Evolutionary conservation across 2,329 filamentous ascomycete genomes (phyloP).

Genomic region (Tolypocladium inflatum): DNA sequence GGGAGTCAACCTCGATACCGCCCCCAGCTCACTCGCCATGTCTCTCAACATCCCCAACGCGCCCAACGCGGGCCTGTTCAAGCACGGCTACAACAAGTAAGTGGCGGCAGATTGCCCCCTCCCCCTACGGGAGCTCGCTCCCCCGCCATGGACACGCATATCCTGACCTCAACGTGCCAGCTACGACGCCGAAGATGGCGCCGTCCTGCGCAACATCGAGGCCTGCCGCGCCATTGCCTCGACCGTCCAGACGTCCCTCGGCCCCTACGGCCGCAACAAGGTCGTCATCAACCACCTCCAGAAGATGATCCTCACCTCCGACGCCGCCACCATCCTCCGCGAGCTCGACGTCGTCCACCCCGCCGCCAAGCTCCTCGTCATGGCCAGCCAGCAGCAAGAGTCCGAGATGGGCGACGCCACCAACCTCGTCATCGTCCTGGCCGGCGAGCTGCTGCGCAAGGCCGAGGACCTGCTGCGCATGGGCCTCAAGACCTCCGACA

Average conservation of each 20-base stretch:
- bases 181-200: conserved; percentile 98
- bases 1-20: conserved; percentile 2
- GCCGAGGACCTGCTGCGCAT: conserved; percentile 93
- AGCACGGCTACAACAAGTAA: conserved; percentile 92
- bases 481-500: conserved; percentile 97
- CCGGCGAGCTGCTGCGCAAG: conserved; percentile 91
- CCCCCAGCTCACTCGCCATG: conserved; percentile 42
- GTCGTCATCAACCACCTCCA: conserved; percentile 99
- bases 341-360: conserved; percentile 98
- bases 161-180: conserved; percentile 36
- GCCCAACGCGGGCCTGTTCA: conserved; percentile 89
- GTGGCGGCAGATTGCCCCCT: conserved; percentile 20
- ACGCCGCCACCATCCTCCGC: conserved; percentile 92
- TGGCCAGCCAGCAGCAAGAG: conserved; percentile 98
- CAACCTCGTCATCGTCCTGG: conserved; percentile 92
- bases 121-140: conserved; percentile 9
- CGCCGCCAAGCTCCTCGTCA: conserved; percentile 92
- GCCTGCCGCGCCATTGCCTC: conserved; percentile 92
- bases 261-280: conserved; percentile 97
- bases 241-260: conserved; percentile 93
- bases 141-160: neutral
- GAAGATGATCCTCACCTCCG: conserved; percentile 98
- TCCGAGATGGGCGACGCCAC: conserved; percentile 98
- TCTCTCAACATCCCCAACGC: conserved; percentile 93
- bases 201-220: conserved; percentile 96